phyloP scores from a whole-genome alignment of 768 basidiomycete species.

The Mycena sanguinolenta region DNA sequence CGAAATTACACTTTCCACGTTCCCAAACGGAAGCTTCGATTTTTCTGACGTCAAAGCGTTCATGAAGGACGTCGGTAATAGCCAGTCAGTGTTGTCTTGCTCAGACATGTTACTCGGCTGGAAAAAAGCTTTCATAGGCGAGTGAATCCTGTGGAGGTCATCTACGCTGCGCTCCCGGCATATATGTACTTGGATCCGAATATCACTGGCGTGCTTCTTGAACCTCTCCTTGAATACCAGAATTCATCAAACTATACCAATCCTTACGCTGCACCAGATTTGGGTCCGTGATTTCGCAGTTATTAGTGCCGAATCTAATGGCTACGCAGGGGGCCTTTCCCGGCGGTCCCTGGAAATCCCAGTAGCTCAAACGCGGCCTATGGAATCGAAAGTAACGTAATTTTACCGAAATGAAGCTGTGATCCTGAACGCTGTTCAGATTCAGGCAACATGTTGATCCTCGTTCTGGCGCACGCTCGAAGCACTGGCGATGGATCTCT shows the following conservation, averaged over 20 bases:
- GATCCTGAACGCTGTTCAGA: too few relatives aligned
- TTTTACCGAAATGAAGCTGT: background rate
- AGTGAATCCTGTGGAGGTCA: conserved; percentile 23
- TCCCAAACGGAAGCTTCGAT: conserved; percentile 48
- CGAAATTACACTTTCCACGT: conserved; percentile 58
- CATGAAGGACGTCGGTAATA: conserved; percentile 61
- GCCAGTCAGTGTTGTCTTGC: conserved; percentile 48
- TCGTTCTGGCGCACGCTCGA: conserved; percentile 58
- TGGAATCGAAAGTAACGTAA: conserved; percentile 41
- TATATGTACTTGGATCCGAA: too few relatives aligned
- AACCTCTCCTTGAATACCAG: too few relatives aligned
- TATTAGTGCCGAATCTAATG: background rate
- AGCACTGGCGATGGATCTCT: conserved; percentile 51
- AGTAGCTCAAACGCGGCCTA: conserved; percentile 26
- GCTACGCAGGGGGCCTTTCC: conserved; percentile 30
- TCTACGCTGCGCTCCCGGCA: too few relatives aligned
- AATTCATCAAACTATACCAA: conserved; percentile 38
- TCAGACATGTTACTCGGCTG: background rate
- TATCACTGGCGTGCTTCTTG: too few relatives aligned
- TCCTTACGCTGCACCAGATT: conserved; percentile 48
- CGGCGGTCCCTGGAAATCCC: too few relatives aligned
- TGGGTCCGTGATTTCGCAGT: conserved; percentile 40
- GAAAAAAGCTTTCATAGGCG: conserved; percentile 9
- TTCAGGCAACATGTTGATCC: too few relatives aligned
- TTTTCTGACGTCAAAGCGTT: too few relatives aligned